Evolutionary conservation across 768 basidiomycete genomes (phyloP).

Genomic region (Trametes maxima): DNA sequence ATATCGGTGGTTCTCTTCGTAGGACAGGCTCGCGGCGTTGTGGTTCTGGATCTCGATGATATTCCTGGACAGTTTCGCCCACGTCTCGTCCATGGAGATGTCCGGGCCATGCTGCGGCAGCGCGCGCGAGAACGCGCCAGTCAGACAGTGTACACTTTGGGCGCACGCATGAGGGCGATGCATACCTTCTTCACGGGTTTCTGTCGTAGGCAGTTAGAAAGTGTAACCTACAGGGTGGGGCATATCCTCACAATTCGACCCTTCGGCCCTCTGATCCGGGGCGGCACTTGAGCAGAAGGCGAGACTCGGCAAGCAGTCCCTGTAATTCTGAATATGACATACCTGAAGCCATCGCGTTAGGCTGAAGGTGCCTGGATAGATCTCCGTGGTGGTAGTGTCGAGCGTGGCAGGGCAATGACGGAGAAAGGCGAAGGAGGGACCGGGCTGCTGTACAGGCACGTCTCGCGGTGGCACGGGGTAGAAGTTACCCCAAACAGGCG

Average conservation of each 20-base stretch:
- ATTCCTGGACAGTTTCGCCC: constrained; percentile 78
- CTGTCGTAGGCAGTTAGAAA: constrained; percentile 32
- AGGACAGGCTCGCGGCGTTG: constrained; percentile 85
- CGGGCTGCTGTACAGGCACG: too few species aligned
- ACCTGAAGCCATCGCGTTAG: constrained; percentile 33
- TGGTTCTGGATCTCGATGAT: constrained; percentile 95
- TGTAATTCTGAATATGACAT: constrained; percentile 14
- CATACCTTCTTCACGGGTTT: constrained; percentile 52
- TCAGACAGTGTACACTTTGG: constrained; percentile 2
- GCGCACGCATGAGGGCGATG: neutral
- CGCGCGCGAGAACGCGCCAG: neutral
- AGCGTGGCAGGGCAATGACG: too few species aligned
- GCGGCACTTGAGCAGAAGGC: constrained; percentile 20
- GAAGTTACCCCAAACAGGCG: too few species aligned
- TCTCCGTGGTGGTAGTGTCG: too few species aligned
- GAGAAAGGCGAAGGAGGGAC: too few species aligned
- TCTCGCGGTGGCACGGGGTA: too few species aligned
- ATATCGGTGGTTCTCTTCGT: constrained; percentile 92
- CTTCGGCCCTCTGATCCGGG: constrained; percentile 42
- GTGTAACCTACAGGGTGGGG: constrained; percentile 25
- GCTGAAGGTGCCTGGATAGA: too few species aligned
- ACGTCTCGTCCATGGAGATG: constrained; percentile 81
- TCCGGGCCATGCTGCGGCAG: constrained; percentile 65
- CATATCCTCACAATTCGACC: constrained; percentile 38
- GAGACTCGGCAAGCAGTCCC: constrained; percentile 1